Conservation (phyloP, 2,329 filamentous ascomycete species). For the Alternaria angustiovoidea region DNA sequence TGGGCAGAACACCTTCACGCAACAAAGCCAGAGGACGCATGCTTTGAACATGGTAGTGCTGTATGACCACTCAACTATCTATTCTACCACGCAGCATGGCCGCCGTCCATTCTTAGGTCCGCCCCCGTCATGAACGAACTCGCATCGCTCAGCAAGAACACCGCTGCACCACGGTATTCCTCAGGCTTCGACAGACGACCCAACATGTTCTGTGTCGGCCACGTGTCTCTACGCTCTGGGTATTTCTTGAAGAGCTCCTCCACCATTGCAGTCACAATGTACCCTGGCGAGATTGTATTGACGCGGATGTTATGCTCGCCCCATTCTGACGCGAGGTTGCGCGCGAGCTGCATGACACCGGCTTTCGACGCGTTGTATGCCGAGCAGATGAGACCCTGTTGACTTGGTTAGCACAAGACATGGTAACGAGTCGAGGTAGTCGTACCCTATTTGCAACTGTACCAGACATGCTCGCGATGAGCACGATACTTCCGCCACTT, state of each 20-base stretch:
- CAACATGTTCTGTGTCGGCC: slow-evolving; percentile 88
- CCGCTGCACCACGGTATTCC: slow-evolving; percentile 50
- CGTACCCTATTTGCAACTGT: slow-evolving; percentile 69
- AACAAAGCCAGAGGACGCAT: not conserved
- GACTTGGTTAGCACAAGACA: slow-evolving; percentile 20
- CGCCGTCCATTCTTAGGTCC: slow-evolving; percentile 51
- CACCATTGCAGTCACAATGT: slow-evolving; percentile 85
- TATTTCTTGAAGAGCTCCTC: slow-evolving; percentile 78
- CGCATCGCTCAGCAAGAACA: slow-evolving; percentile 52
- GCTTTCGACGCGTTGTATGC: slow-evolving; percentile 82
- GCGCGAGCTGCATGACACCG: slow-evolving; percentile 73
- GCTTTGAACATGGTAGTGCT: not conserved
- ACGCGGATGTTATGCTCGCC: slow-evolving; percentile 76
- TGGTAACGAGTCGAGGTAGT: slow-evolving; percentile 14
- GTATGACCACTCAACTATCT: not conserved
- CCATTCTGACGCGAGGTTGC: slow-evolving; percentile 78
- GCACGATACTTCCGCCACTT: slow-evolving; percentile 66
- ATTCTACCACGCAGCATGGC: slow-evolving; percentile 49
- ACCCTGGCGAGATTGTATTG: slow-evolving; percentile 82
- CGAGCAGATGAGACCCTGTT: slow-evolving; percentile 68
- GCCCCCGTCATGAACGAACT: slow-evolving; percentile 53
- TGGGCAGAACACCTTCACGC: slow-evolving; percentile 11
- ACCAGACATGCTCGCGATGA: slow-evolving; percentile 71
- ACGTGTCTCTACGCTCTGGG: slow-evolving; percentile 71
- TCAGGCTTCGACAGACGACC: slow-evolving; percentile 50